Percentiles rank a stretch among this genome's conserved stretches.
Evolutionary conservation across 768 basidiomycete species (phyloP).

Genomic region (Tricholoma flavovirens): DNA sequence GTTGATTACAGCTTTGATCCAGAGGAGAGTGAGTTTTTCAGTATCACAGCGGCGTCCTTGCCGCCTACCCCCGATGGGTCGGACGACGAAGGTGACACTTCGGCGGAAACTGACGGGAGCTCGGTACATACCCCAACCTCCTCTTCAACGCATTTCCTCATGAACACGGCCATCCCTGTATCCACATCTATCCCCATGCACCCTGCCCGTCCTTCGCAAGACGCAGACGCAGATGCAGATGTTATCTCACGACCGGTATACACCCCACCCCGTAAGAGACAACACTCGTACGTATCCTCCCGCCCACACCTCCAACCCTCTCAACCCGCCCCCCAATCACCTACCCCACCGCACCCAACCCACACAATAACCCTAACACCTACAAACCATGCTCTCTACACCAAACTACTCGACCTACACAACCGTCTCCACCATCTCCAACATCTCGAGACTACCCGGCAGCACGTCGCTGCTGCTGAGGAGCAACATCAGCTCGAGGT

Average conservation of each 20-base stretch:
- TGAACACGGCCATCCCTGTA: constrained; percentile 6
- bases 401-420: constrained; percentile 25
- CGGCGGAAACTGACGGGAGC: constrained; percentile 44
- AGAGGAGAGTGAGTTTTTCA: constrained; percentile 22
- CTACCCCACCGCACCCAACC: neutral
- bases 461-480: constrained; percentile 33
- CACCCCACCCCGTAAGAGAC: constrained; percentile 20
- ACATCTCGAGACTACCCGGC: constrained; percentile 36
- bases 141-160: constrained; percentile 19
- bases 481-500: constrained; percentile 34
- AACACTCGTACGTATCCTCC: constrained; percentile 9
- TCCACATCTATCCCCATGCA: neutral
- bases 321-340: neutral
- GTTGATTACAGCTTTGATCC: constrained; percentile 4
- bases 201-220: neutral
- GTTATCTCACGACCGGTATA: neutral
- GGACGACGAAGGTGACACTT: constrained; percentile 32
- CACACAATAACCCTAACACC: neutral
- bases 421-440: constrained; percentile 36
- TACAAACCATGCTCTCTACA: constrained; percentile 28
- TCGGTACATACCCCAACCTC: constrained; percentile 43
- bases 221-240: neutral
- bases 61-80: constrained; percentile 28
- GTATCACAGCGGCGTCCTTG: constrained; percentile 26
- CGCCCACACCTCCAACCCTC: constrained; percentile 8